These are phyloP conservation scores for Ceratobasidium theobromae DNA, from an alignment of 1,284 basidiomycete species.

Conservation along the genomic window DNA sequence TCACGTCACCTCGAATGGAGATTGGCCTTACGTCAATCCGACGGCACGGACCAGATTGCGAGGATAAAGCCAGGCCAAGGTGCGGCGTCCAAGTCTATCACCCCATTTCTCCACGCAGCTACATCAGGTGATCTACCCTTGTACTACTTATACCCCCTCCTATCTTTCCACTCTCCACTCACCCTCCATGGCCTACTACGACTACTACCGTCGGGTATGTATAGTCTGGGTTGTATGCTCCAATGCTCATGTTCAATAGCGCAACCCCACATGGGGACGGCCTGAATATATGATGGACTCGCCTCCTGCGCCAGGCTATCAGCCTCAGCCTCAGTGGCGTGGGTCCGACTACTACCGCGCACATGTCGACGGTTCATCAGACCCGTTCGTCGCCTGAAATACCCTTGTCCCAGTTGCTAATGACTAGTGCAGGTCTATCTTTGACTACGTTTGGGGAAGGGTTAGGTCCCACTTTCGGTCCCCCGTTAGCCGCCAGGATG, in stretches of 20 bases:
- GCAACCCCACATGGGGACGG: slow-evolving; percentile 52
- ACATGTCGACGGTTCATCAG: slow-evolving; percentile 47
- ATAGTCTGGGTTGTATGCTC: background rate
- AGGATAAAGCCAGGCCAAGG: background rate
- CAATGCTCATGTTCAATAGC: background rate
- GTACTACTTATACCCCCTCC: too few species aligned
- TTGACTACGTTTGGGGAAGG: slow-evolving; percentile 57
- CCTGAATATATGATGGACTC: slow-evolving; percentile 55
- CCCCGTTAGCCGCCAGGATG: slow-evolving; percentile 58
- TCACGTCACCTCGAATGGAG: background rate
- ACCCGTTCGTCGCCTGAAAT: slow-evolving; percentile 32
- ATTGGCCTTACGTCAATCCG: background rate
- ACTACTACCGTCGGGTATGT: slow-evolving; percentile 49
- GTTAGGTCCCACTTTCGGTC: slow-evolving; percentile 48
- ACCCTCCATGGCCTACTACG: slow-evolving; percentile 43
- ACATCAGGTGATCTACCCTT: slow-evolving; percentile 38
- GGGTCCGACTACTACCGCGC: slow-evolving; percentile 63
- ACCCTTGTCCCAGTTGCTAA: background rate
- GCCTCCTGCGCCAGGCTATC: slow-evolving; percentile 57
- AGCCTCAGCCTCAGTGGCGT: slow-evolving; percentile 58
- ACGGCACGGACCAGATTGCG: background rate
- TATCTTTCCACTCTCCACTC: too few species aligned
- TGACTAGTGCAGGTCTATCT: slow-evolving; percentile 50
- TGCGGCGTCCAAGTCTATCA: slow-evolving; percentile 35
- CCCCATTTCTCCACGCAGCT: slow-evolving; percentile 38